Base-by-base conservation (phyloP, 2,329 filamentous ascomycete genomes). In the Xylaria sp. region DNA sequence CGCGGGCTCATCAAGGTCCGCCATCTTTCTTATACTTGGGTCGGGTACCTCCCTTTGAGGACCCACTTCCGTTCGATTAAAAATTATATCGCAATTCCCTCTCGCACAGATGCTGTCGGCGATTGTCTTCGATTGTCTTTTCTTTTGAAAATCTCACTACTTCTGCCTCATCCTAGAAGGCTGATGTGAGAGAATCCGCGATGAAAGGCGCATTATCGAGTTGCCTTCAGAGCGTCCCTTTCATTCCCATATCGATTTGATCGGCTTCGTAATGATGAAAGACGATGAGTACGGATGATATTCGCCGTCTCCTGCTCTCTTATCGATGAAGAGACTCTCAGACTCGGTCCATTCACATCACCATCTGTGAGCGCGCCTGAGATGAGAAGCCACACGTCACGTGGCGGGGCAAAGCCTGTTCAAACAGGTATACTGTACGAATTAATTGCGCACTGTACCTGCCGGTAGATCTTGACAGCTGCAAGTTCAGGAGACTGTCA, bases 121-220 rank as follows among this genome's bases (percentile, higher is more conserved):
- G 8, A 48, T 37, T 9, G 3, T 18, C 39, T 5, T 39, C 11
- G 44, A 35, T 10, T 48, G 4, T 49, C 11, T 52, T 61, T 35
- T 30, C 5, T 5, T 30, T 30, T 5, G 3, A 30, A 5, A 56
- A 58, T 58, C 46, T 46, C 49, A 37, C 30, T 63, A 58, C 23
- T 49, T 58, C 42, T 63, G 57, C 57, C 56, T 63, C 62, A 61
- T 59, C 57, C 59, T 56, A 48, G 59, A 35, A 61, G 54, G 52
- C 50, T 53, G 56, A 55, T 58, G 46, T 51, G 35, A 54, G 47
- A 49, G 49, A 56, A 4, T 54, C 11, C 10, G 19, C 13, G n/a
- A 54, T 53, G 52, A 50, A 49, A 59, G 57, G 57, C 59, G 56
- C 57, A 59, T 64, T 59, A 58, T 64, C 35, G 46, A 51, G 42